Evolutionary conservation across 1,284 basidiomycete genomes (phyloP), one percentile per base, ranked within the genome.

Genomic region (Ustilago nuda): DNA sequence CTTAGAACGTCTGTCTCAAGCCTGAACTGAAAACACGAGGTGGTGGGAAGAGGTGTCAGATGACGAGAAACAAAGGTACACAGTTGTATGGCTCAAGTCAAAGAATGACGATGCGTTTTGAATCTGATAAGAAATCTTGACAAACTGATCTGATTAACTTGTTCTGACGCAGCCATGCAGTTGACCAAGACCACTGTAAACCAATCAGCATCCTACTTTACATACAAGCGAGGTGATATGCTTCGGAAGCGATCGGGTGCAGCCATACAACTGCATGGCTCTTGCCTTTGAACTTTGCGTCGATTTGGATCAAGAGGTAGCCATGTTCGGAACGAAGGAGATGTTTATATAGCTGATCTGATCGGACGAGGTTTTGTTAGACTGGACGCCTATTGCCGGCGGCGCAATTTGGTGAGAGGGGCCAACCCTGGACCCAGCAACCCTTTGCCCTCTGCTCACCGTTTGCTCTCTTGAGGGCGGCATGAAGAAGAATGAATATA

Each of bases 401-500:
- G n/a, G 43, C 9, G 8, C 7, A 11, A 51, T 51, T 35, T 51
- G 6, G 11, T 50, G 48, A 27, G 3, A 7, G 6, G 48, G 9
- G 9, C 23, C 37, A 61, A 69, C 67, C 67, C 67, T 69, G 13
- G 41, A 50, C 61, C 67, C 67, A 55, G 61, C 19, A 69, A 61
- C 67, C 67, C 64, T 19, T 12, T 64, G 19, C 61, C 36, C 12
- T n/a, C 51, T 6, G 13, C 33, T n/a, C 51, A 32, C 30, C 53
- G 19, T 23, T 23, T 8, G 3, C 41, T 48, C 27, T 41, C 13
- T 15, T 37, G 0, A 41, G 39, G 1, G 12, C 39, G 39, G 6
- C 39, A 17, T 12, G 39, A 41, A 13, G 39, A 6, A 41, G 6
- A 15, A 41, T 41, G 45, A 27, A 48, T 48, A 19, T 48, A 23